Evolutionary conservation across 2,329 filamentous ascomycete genomes (phyloP).

Genomic region (Cladosporium sp.): DNA sequence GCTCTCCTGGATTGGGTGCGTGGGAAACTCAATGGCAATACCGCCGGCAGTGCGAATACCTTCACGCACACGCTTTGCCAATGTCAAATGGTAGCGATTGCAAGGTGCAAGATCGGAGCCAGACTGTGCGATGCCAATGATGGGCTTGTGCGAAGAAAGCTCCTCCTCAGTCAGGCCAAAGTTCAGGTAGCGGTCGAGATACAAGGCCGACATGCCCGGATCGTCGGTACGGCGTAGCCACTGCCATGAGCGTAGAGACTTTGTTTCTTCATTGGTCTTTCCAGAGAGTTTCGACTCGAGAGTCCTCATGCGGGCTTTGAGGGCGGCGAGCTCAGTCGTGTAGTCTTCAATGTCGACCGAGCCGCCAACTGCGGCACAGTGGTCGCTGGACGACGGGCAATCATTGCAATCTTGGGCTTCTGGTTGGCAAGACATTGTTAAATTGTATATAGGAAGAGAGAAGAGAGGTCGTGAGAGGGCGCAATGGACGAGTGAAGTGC

Average conservation of each 20-base stretch:
- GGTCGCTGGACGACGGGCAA: background rate
- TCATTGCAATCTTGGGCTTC: slow-evolving; percentile 7
- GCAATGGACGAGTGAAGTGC: too few relatives aligned
- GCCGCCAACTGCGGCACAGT: slow-evolving; percentile 7
- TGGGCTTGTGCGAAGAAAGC: slow-evolving; percentile 25
- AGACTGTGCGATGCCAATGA: slow-evolving; percentile 29
- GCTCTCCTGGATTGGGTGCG: slow-evolving; percentile 29
- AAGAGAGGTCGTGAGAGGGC: too few relatives aligned
- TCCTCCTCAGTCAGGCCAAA: slow-evolving; percentile 28
- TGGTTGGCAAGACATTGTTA: slow-evolving; percentile 3
- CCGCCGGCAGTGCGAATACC: slow-evolving; percentile 27
- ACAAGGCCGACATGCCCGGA: slow-evolving; percentile 27
- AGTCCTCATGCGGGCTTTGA: slow-evolving; percentile 25
- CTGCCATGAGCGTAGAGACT: slow-evolving; percentile 24
- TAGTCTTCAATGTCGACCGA: slow-evolving; percentile 29
- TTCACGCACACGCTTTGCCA: slow-evolving; percentile 27
- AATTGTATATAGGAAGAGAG: too few relatives aligned
- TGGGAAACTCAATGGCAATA: slow-evolving; percentile 30
- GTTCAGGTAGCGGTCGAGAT: slow-evolving; percentile 29
- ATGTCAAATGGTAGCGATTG: slow-evolving; percentile 26
- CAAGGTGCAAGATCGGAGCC: slow-evolving; percentile 29
- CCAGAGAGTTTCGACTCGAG: slow-evolving; percentile 26
- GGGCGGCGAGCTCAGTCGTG: slow-evolving; percentile 24
- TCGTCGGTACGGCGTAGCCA: slow-evolving; percentile 28
- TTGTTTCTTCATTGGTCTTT: slow-evolving; percentile 15